Conservation (phyloP, 805 yeast genomes). For the Dipodascus albidus region DNA sequence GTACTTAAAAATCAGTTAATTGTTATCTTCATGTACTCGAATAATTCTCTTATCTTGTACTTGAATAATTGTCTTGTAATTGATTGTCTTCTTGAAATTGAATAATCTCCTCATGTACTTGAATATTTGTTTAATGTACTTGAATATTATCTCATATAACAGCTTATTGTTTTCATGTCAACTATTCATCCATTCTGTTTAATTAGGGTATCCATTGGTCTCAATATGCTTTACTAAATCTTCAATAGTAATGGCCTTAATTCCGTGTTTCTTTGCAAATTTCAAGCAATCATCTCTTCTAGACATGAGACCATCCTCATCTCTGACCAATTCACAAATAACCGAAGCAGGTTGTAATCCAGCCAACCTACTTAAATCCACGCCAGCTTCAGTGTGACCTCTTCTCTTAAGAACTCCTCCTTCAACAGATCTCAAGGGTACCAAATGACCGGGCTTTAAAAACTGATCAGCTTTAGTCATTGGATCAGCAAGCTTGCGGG, state of each 20-base stretch:
- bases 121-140: too few relatives aligned
- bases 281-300: conserved; percentile 73
- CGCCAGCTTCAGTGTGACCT: conserved; percentile 97
- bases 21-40: too few relatives aligned
- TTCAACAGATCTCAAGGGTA: conserved; percentile 83
- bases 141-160: not conserved
- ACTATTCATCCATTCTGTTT: not conserved
- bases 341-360: conserved; percentile 80
- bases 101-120: too few relatives aligned
- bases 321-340: conserved; percentile 88
- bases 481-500: conserved; percentile 55
- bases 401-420: conserved; percentile 73
- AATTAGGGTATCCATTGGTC: not conserved
- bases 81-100: too few relatives aligned
- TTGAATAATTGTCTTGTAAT: too few relatives aligned
- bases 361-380: conserved; percentile 68
- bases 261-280: conserved; percentile 49
- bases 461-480: conserved; percentile 49
- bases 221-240: conserved; percentile 47
- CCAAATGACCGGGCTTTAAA: conserved; percentile 85
- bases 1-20: too few relatives aligned
- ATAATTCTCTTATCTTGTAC: too few relatives aligned
- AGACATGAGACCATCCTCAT: conserved; percentile 92
- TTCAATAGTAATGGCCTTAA: conserved; percentile 72
- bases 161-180: not conserved